Evolutionary conservation across 257 asterid species (phyloP), one percentile per base, ranked within the genome.

Genomic region (Leptodermis oblonga): DNA sequence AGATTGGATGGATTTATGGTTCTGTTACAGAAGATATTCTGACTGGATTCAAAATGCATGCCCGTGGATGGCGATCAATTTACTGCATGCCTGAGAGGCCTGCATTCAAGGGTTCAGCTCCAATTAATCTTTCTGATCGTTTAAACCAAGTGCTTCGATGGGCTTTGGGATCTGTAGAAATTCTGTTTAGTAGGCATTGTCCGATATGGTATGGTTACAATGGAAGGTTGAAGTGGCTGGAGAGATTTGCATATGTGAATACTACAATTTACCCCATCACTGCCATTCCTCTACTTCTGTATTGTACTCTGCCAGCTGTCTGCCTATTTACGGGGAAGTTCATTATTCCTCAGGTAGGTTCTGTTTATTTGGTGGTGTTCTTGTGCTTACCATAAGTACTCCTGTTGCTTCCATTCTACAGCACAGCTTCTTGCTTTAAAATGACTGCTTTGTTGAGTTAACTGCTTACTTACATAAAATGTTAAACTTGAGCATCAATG

Each of bases 1-100:
- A 92, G 98, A 90, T 92, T 56, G 98, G 98, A 76, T 92, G 98
- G 98, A 92, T 92, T 73, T 92, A 92, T 70, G 98, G 98, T 79
- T 92, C 98, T 8, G 97, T 92, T 67, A 92, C 98, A 59, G 98
- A 92, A 82, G 98, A 92, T 88, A 92, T 92, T 90, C 97, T 90
- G 49, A 92, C 98, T 63, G 98, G 98, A 82, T 92, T 92, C 74
- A 92, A 92, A 86, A 92, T 92, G 98, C 98, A 92, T 69, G 98
- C 98, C 5, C 96, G 98, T 79, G 98, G 98, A 37, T 92, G 98
- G 98, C 90, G 98, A 36, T 92, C 98, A 60, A 88, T 92, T 67
- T 92, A 92, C 86, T 92, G 98, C 76, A 92, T 92, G 90, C 98
- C 98, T 56, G 76, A 80, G 13, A 85, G 97, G 70, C 86, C 98